These are phyloP conservation scores for Physaria fendleri DNA, from an alignment of 345 rosid species.

Conservation along the genomic window DNA sequence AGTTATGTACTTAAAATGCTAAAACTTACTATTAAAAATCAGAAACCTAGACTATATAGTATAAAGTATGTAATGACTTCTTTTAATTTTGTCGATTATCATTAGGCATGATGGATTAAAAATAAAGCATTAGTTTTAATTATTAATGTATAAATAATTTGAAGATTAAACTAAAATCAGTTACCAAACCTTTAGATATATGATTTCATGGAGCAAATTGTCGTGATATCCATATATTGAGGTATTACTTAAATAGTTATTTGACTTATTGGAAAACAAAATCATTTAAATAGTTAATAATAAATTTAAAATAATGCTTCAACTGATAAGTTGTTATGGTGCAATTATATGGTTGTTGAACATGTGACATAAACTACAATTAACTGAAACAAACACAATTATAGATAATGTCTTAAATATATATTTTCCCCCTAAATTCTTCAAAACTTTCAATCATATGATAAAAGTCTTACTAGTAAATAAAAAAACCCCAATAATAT, in stretches of 20 bases:
- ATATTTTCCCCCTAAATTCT: neutral
- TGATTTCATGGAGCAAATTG: neutral
- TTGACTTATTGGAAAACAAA: neutral
- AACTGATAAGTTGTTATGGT: slow-evolving; percentile 5
- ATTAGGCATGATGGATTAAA: neutral
- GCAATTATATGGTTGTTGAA: slow-evolving; percentile 22
- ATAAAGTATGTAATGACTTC: neutral
- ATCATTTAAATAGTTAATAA: neutral
- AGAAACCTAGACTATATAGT: neutral
- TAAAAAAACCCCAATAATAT: neutral
- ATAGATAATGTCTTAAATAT: slow-evolving; percentile 1
- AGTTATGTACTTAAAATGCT: too few species aligned
- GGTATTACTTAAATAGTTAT: neutral
- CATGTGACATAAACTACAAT: slow-evolving; percentile 20
- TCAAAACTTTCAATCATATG: neutral
- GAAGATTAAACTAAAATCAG: neutral
- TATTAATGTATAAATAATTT: neutral
- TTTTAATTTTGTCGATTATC: neutral
- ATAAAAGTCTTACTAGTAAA: neutral
- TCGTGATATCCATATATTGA: neutral
- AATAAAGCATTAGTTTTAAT: neutral
- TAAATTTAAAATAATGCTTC: neutral
- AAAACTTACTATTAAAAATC: too few species aligned
- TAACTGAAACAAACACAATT: neutral
- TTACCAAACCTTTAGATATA: neutral